A percentile compares a stretch with the other conserved stretches of the same genome.
Evolutionary conservation across 2,329 filamentous ascomycete genomes (phyloP).

Genomic region (Rhytidhysteron rufulum): DNA sequence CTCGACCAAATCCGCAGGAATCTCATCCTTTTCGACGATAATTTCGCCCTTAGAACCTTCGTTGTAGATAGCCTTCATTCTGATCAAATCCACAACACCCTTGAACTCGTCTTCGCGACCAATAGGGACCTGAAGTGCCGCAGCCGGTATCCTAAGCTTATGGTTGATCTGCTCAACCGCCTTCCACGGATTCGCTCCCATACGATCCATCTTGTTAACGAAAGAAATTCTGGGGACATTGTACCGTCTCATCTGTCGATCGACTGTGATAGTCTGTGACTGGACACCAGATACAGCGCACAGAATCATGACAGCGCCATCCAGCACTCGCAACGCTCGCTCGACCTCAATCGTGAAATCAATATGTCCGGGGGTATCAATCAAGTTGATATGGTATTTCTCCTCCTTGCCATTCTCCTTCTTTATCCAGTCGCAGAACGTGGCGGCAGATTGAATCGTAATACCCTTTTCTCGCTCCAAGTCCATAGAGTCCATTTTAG

Average conservation of each 20-base stretch:
- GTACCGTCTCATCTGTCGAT: constrained; percentile 98
- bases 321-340: constrained; percentile 86
- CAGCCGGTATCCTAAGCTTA: constrained; percentile 89
- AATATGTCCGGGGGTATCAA: constrained; percentile 97
- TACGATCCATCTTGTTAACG: constrained; percentile 99
- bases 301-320: constrained; percentile 97
- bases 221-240: constrained; percentile 94
- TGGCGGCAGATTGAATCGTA: constrained; percentile 96
- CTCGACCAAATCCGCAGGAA: constrained; percentile 74
- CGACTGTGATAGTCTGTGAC: constrained; percentile 96
- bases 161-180: constrained; percentile 95
- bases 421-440: constrained; percentile 96
- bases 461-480: constrained; percentile 97
- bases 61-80: constrained; percentile 92
- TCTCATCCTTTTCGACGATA: constrained; percentile 71
- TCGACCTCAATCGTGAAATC: constrained; percentile 99
- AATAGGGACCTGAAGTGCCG: constrained; percentile 91
- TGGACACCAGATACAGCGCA: constrained; percentile 97
- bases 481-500: constrained; percentile 99
- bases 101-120: constrained; percentile 87
- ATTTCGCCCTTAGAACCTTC: constrained; percentile 75
- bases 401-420: constrained; percentile 73
- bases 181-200: constrained; percentile 98
- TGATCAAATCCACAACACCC: constrained; percentile 87
- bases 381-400: constrained; percentile 96